Base-by-base conservation (phyloP, 2,329 filamentous ascomycete genomes). In the Aspergillus novofumigatus region DNA sequence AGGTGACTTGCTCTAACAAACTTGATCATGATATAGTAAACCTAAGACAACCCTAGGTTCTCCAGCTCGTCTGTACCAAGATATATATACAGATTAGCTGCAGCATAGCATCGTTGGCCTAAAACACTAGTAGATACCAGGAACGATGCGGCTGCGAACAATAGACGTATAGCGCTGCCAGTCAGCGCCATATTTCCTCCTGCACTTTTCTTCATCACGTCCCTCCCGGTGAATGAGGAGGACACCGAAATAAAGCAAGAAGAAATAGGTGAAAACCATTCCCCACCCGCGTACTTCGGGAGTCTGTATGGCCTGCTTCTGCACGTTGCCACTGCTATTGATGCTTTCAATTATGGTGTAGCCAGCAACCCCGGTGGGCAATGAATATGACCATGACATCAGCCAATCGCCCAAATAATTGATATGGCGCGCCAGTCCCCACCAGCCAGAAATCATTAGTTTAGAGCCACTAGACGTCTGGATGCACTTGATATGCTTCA, bases 371-470 rank as follows among this genome's bases (percentile, higher is more conserved):
- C 90, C 90, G 0, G 92, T 96, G 1, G 93, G 92, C 45, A 97
- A 80, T 62, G 86, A 91, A 76, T 94, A 97, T 0, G 91, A 86
- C 91, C 91, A 97, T 7, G 88, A 85, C 85, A 96, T 92, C 63
- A 94, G 81, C 92, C 92, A 97, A 78, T 97, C 93, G 52, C 92
- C 93, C 1, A 96, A 77, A 75, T 97, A 97, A 78, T 97, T 97
- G 81, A 97, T 93, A 76, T 97, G 93, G 45, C 93, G 86, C 0
- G 92, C 89, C 23, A 85, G 80, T 45, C 93, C 93, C 93, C 93
- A 97, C 93, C 93, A 97, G 55, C 93, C 93, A 0, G 89, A 88
- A 3, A 86, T 86, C 62, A 97, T 82, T 28, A 97, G 84, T 65
- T 87, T 89, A 57, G 89, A 92, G 52, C 93, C 93, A 2, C 85